Evolutionary conservation across 345 rosid species (phyloP).

Genomic region (Eucalyptus caleyi): DNA sequence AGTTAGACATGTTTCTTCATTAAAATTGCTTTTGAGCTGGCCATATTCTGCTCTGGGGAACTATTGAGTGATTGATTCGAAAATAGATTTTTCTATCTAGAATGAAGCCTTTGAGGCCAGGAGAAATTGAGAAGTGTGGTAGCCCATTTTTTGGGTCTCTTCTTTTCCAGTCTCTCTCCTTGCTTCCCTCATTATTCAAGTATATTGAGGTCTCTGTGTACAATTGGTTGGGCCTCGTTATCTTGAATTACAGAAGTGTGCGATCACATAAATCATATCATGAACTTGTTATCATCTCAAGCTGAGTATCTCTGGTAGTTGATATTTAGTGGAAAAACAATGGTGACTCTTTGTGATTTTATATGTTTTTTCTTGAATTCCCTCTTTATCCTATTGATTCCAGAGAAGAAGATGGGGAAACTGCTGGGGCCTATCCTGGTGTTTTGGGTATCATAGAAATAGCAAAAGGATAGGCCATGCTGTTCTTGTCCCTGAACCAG

Average conservation of each 20-base stretch:
- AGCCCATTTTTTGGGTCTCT: neutral
- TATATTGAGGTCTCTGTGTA: neutral
- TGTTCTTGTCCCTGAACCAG: conserved; percentile 59
- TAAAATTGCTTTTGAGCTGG: neutral
- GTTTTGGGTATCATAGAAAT: conserved; percentile 70
- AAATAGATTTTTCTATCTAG: neutral
- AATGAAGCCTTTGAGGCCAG: neutral
- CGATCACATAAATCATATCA: neutral
- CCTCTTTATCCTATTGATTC: neutral
- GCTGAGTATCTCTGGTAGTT: neutral
- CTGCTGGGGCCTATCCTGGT: conserved; percentile 67
- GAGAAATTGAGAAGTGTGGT: neutral
- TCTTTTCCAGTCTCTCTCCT: neutral
- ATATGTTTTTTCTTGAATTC: neutral
- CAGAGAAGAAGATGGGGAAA: conserved; percentile 89
- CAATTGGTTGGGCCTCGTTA: neutral
- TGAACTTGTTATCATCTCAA: conserved; percentile 5
- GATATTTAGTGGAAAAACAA: neutral
- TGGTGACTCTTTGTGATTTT: neutral
- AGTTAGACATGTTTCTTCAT: neutral
- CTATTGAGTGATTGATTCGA: neutral
- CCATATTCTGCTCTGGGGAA: neutral
- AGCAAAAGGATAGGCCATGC: conserved; percentile 81
- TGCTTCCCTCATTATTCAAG: neutral
- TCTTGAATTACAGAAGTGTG: neutral